Conservation (phyloP, 371 early-diverging fungal species). For the Circinella umbellata region DNA sequence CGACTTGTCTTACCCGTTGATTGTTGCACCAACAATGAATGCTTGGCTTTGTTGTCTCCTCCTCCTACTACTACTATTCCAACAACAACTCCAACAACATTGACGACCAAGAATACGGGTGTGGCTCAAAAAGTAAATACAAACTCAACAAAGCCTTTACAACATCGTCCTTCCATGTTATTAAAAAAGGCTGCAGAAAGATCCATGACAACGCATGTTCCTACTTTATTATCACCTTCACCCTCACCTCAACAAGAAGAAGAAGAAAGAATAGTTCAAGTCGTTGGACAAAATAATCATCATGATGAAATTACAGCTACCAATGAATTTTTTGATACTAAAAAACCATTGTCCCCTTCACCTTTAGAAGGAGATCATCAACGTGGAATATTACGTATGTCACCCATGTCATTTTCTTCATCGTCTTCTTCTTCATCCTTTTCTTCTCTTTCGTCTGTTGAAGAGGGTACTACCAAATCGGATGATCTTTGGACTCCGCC, state of each 20-base stretch:
- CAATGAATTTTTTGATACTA: neutral
- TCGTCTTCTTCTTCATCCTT: conserved; percentile 26
- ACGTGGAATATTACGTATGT: conserved; percentile 6
- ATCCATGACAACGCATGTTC: conserved; percentile 1
- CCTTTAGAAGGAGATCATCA: conserved; percentile 3
- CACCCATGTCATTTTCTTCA: conserved; percentile 22
- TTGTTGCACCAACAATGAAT: conserved; percentile 34
- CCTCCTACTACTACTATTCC: neutral
- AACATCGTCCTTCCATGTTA: conserved; percentile 25
- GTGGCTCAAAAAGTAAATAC: neutral
- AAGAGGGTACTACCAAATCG: conserved; percentile 8
- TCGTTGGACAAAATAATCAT: neutral
- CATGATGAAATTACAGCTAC: neutral
- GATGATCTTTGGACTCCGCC: conserved; percentile 24
- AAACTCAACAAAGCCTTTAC: neutral
- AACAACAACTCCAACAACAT: conserved; percentile 12
- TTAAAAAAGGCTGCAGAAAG: conserved; percentile 26
- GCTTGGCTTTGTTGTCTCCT: conserved; percentile 21
- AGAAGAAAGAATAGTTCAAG: too few species aligned
- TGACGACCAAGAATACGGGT: too few species aligned
- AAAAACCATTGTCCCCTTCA: neutral
- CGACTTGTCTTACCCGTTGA: conserved; percentile 40
- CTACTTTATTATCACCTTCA: neutral
- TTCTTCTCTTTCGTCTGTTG: conserved; percentile 20
- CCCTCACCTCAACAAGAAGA: neutral